Evolutionary conservation across 2,329 filamentous ascomycete genomes (phyloP).

Genomic region (Clarireedia sp.): DNA sequence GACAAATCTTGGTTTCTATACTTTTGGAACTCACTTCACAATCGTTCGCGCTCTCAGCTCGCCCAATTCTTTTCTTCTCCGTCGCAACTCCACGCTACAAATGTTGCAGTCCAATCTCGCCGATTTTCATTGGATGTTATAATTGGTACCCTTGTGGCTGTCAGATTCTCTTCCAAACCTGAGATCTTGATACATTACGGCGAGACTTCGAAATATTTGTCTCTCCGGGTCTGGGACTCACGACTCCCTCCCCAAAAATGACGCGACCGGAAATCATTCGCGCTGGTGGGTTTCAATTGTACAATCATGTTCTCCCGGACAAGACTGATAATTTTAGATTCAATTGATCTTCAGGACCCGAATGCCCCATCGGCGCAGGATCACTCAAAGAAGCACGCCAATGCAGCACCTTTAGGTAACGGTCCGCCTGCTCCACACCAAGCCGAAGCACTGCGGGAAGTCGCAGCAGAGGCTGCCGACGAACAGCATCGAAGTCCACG

Average conservation of each 20-base stretch:
- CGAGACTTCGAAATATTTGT: not conserved
- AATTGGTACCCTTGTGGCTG: conserved; percentile 7
- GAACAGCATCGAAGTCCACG: conserved; percentile 60
- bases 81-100: not conserved
- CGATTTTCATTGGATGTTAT: conserved; percentile 10
- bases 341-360: conserved; percentile 86
- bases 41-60: not conserved
- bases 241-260: conserved; percentile 30
- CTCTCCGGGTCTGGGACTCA: conserved; percentile 2
- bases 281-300: conserved; percentile 37
- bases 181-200: not conserved
- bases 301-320: conserved; percentile 1
- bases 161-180: conserved; percentile 4
- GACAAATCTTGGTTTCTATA: not conserved
- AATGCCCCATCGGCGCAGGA: conserved; percentile 76
- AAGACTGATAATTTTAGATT: conserved; percentile 51
- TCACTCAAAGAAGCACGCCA: conserved; percentile 52
- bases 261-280: conserved; percentile 48
- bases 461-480: conserved; percentile 67
- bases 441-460: conserved; percentile 72
- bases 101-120: conserved; percentile 8
- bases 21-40: not conserved
- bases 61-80: conserved; percentile 1
- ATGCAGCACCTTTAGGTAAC: conserved; percentile 42
- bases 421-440: conserved; percentile 56